Conservation (phyloP, 441 rosid genomes). For the Bocquillonia castaneifolia region DNA sequence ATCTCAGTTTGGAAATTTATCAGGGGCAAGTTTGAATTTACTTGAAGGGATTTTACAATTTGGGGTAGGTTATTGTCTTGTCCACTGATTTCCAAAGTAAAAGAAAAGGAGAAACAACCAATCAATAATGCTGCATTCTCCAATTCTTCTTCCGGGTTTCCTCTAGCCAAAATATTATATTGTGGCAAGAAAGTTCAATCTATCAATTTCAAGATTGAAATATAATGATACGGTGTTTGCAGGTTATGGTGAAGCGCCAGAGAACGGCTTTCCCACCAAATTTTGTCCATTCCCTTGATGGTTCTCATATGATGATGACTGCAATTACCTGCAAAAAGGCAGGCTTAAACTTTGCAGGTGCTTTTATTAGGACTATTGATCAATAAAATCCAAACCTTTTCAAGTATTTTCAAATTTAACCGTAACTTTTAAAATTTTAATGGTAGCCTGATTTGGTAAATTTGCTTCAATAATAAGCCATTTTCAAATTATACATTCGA, state of each 20-base stretch:
- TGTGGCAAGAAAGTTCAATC: background rate
- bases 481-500: no score
- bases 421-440: no score
- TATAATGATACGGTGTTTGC: slow-evolving; percentile 14
- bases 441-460: no score
- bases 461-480: no score
- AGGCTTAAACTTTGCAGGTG: slow-evolving; percentile 94
- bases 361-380: slow-evolving; percentile 1
- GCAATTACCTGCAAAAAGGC: slow-evolving; percentile 86
- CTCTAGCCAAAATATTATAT: background rate
- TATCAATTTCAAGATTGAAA: slow-evolving; percentile 5
- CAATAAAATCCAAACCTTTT: no score
- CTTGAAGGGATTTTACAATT: background rate
- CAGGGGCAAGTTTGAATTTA: background rate
- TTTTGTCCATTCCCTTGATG: slow-evolving; percentile 96
- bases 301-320: slow-evolving; percentile 99
- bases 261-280: slow-evolving; percentile 98
- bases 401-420: no score
- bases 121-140: background rate
- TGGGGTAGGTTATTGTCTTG: background rate
- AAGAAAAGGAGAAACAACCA: background rate
- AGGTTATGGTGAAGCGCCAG: slow-evolving; percentile 82
- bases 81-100: background rate
- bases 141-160: background rate
- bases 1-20: background rate